Base-by-base conservation (phyloP, 1,139 yeast species). In the Blastobotrys ciferrii region DNA sequence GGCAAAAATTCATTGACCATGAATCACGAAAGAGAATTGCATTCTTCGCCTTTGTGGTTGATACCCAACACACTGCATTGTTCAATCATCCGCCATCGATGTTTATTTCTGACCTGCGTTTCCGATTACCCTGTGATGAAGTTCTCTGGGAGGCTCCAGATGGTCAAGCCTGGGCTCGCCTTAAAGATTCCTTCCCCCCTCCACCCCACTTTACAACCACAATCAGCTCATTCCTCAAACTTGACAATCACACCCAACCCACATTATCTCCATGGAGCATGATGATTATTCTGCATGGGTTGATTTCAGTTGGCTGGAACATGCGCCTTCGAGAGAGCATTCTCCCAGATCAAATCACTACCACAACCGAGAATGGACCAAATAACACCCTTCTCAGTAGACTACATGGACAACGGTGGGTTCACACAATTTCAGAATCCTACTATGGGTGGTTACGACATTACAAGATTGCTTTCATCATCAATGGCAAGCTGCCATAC, bases 11-110 rank as follows among this genome's bases (percentile, higher is more conserved):
- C 43, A 57, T 59, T 35, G 53, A 51, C 35, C 55, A 53, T 33
- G 62, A 59, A 40, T 55, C 57, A 28, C 51, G 55, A 35, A 58
- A 54, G 42, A 50, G 62, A 31, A 52, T 58, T 13, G 62, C 62
- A 1, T 59, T 52, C 40, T 59, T 59, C 44, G 62, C 62, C 5
- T 58, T 59, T 50, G 59, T 58, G 13, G 52, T 59, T 11, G 62
- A 59, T 42, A 55, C 60, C 20, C 62, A 59, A 47, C 62, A 57
- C 42, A 53, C 58, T 13, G 53, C 56, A 5, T 49, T 59, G 41
- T 59, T 59, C 53, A 56, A 57, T 46, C 59, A 59, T 43, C 60
- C 61, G 12, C 61, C 62, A 1, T 55, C 62, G 3, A 58, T 59
- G 49, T 59, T 57, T 48, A 53, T 59, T 9, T 54, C 62, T 2